Percentiles rank a stretch among this genome's conserved stretches.
phyloP scores from a whole-genome alignment of 164 flowering plant species.

The Houttuynia cordata region DNA sequence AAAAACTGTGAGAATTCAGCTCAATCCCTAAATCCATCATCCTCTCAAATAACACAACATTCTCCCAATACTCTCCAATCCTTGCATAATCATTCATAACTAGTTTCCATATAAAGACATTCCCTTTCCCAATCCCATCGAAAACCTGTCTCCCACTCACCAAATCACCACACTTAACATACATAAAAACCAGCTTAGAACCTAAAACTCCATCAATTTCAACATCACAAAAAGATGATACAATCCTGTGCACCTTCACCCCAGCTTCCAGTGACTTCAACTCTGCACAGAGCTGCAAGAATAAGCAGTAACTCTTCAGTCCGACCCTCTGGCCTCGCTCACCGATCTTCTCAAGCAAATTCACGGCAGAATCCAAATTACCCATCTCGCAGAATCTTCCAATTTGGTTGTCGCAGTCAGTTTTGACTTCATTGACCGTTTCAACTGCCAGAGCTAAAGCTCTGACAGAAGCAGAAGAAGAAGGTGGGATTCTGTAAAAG shows the following conservation, averaged over 20 bases:
- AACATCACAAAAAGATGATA: constrained; percentile 16
- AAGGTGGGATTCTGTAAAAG: background rate
- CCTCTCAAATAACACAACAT: constrained; percentile 23
- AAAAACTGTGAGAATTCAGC: constrained; percentile 31
- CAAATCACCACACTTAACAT: constrained; percentile 49
- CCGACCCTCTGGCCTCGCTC: constrained; percentile 21
- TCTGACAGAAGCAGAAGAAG: background rate
- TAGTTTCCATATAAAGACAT: constrained; percentile 52
- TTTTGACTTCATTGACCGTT: background rate
- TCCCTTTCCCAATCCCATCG: constrained; percentile 27
- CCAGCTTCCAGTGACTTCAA: constrained; percentile 32
- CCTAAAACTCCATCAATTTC: constrained; percentile 33
- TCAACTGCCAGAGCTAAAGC: background rate
- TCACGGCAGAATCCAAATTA: constrained; percentile 35
- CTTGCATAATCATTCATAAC: constrained; percentile 44
- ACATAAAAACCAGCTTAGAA: constrained; percentile 57
- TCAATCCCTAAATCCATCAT: constrained; percentile 33
- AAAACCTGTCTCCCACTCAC: constrained; percentile 41
- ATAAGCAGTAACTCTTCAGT: constrained; percentile 25
- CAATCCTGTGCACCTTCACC: constrained; percentile 29
- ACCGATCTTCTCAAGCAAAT: constrained; percentile 17
- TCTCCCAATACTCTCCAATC: constrained; percentile 29
- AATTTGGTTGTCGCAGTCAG: constrained; percentile 17
- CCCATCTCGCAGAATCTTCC: constrained; percentile 36
- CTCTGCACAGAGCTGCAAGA: constrained; percentile 58